Percentiles rank a stretch among this genome's conserved stretches.
phyloP scores from a whole-genome alignment of 2,329 filamentous ascomycete genomes.

The Xylariaceae sp. region DNA sequence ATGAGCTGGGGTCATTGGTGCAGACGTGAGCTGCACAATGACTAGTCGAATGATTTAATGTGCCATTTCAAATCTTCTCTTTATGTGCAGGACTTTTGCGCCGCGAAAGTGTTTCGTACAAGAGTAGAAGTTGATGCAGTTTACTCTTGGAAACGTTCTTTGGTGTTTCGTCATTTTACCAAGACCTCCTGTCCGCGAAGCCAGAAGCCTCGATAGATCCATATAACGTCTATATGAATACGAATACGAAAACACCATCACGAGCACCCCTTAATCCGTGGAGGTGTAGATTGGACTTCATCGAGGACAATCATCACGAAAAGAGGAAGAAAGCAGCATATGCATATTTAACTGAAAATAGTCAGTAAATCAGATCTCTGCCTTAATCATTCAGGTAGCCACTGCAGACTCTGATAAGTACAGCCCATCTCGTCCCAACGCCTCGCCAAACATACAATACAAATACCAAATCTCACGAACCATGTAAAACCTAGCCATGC shows the following conservation, averaged over 20 bases:
- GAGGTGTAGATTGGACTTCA: too few relatives aligned
- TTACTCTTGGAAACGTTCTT: too few relatives aligned
- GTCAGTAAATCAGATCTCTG: background rate
- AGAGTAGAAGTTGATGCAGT: too few relatives aligned
- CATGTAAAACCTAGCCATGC: background rate
- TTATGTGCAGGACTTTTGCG: background rate
- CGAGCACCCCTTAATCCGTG: too few relatives aligned
- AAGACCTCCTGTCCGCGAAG: too few relatives aligned
- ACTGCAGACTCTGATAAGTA: background rate
- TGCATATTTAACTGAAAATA: background rate
- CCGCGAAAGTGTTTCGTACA: too few relatives aligned
- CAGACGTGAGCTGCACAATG: conserved; percentile 1
- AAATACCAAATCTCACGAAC: background rate
- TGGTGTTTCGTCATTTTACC: too few relatives aligned
- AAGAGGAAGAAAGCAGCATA: background rate
- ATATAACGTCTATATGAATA: too few relatives aligned
- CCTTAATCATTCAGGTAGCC: conserved; percentile 3
- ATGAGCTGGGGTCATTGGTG: conserved; percentile 13
- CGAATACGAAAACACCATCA: too few relatives aligned
- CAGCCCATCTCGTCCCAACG: conserved; percentile 2
- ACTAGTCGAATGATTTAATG: background rate
- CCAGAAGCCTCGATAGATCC: too few relatives aligned
- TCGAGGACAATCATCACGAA: too few relatives aligned
- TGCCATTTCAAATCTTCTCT: background rate
- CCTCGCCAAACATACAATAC: conserved; percentile 7